A percentile compares a stretch with the other conserved stretches of the same genome.
phyloP scores from a whole-genome alignment of 192 early-diverging fungal genomes.

The Backusella parvicylindrica region DNA sequence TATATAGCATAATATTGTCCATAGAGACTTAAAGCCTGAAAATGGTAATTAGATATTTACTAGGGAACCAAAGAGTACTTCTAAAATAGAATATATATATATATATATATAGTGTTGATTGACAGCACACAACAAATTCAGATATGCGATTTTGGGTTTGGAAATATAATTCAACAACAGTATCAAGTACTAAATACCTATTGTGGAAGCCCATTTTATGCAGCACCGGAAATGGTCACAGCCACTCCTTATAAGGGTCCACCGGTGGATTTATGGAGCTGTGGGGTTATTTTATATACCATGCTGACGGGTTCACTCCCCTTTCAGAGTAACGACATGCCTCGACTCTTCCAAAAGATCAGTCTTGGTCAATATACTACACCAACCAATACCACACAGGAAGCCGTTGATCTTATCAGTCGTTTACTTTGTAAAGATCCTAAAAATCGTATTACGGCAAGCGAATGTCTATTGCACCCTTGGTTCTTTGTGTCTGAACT shows the following conservation, averaged over 20 bases:
- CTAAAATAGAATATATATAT: not conserved
- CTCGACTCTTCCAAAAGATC: slow-evolving; percentile 53
- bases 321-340: slow-evolving; percentile 66
- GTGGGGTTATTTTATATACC: slow-evolving; percentile 65
- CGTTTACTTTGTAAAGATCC: slow-evolving; percentile 45
- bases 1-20: slow-evolving; percentile 28
- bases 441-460: slow-evolving; percentile 44
- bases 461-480: slow-evolving; percentile 45
- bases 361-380: slow-evolving; percentile 46
- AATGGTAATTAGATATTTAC: slow-evolving; percentile 26
- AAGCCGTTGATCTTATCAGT: slow-evolving; percentile 40
- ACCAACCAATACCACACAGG: slow-evolving; percentile 33
- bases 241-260: slow-evolving; percentile 55
- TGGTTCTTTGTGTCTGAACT: slow-evolving; percentile 29
- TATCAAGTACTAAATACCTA: slow-evolving; percentile 52
- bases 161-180: slow-evolving; percentile 27
- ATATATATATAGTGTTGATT: slow-evolving; percentile 42
- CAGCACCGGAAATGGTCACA: slow-evolving; percentile 64
- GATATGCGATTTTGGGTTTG: slow-evolving; percentile 93
- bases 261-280: slow-evolving; percentile 62
- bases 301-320: slow-evolving; percentile 63
- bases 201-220: slow-evolving; percentile 67
- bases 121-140: slow-evolving; percentile 59
- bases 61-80: too few species aligned
- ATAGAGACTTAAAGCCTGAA: slow-evolving; percentile 93